These are phyloP conservation scores for Hippophae rhamnoides DNA, from an alignment of 306 rosid genomes.

Conservation along the genomic window DNA sequence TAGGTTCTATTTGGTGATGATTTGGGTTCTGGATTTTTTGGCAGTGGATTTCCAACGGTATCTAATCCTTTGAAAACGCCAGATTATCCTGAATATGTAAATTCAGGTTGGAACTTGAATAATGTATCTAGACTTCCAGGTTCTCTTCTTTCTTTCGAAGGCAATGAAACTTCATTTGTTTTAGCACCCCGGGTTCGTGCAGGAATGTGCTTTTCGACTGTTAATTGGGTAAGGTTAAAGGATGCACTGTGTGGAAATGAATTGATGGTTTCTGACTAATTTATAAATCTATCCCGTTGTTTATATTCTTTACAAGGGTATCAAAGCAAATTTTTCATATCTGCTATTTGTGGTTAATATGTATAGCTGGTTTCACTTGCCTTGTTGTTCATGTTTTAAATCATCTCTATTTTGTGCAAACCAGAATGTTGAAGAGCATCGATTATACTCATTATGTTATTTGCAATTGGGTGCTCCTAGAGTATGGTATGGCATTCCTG, in stretches of 20 bases:
- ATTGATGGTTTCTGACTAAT: constrained; percentile 1
- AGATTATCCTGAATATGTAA: constrained; percentile 30
- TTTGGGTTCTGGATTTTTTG: constrained; percentile 32
- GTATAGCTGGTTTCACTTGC: constrained; percentile 2
- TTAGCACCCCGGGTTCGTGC: constrained; percentile 41
- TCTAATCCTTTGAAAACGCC: constrained; percentile 22
- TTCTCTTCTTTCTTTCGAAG: constrained; percentile 82
- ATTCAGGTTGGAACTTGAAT: constrained; percentile 81
- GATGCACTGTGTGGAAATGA: not conserved
- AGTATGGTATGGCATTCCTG: constrained; percentile 69
- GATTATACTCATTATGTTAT: constrained; percentile 52
- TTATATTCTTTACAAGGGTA: not conserved
- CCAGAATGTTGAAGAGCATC: constrained; percentile 83
- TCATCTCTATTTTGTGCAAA: constrained; percentile 6
- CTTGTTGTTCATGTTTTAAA: not conserved
- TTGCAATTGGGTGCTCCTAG: constrained; percentile 73
- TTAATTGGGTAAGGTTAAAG: constrained; percentile 56
- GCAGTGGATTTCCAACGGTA: constrained; percentile 56
- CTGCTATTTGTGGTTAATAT: not conserved
- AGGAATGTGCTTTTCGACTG: constrained; percentile 86
- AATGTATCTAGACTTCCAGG: constrained; percentile 39
- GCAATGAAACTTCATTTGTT: constrained; percentile 28
- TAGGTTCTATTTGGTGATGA: constrained; percentile 53
- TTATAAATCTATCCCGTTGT: not conserved
- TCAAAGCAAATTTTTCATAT: not conserved